Base-by-base conservation (phyloP, 306 rosid genomes). In the cucumber (Cucumis sativus) region DNA sequence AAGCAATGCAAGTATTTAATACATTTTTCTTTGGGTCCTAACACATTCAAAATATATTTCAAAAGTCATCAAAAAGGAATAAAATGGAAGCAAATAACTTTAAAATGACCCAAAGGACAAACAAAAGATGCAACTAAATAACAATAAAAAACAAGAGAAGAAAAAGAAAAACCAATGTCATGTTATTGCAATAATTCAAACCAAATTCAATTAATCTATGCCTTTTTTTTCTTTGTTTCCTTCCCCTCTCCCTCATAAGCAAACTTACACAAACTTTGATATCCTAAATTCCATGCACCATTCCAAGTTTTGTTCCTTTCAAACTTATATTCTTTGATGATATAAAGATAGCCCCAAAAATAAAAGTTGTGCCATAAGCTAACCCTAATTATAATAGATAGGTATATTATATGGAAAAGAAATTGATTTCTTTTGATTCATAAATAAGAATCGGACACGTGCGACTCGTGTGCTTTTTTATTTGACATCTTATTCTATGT, bases 221-320 rank as follows among this genome's bases (percentile, higher is more conserved):
- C 21, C 14, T 47, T 70, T 70, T 40, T 40, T 2, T 33, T 33
- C 4, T 33, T 33, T 41, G 10, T 41, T 2, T 8, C 10, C 10
- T 43, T 40, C 59, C 8, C 16, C 59, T 23, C 20, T 28, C 60
- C 33, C 18, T 23, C 55, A 13, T 6, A 47, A 23, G 10, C 56
- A 45, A 69, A 69, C 23, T 45, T 7, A 30, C 63, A 52, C 77
- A 16, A 73, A 73, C 45, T 73, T 52, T 73, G 63, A 73, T 73
- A 17, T 73, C 49, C 47, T n/a, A 65, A 17, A 20, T 73, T 73
- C 77, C 77, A 73, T 73, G 77, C 77, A 73, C 77, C 77, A 54
- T 30, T 55, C 77, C 60, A 72, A 52, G 15, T 10, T 73, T 73
- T 54, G 49, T 30, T 73, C 77, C 41, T 73, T 73, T 73, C 63